Evolutionary conservation across 148 eudicot genomes (phyloP), one percentile per base, ranked within the genome.

Genomic region (Heliamphora exappendiculata): DNA sequence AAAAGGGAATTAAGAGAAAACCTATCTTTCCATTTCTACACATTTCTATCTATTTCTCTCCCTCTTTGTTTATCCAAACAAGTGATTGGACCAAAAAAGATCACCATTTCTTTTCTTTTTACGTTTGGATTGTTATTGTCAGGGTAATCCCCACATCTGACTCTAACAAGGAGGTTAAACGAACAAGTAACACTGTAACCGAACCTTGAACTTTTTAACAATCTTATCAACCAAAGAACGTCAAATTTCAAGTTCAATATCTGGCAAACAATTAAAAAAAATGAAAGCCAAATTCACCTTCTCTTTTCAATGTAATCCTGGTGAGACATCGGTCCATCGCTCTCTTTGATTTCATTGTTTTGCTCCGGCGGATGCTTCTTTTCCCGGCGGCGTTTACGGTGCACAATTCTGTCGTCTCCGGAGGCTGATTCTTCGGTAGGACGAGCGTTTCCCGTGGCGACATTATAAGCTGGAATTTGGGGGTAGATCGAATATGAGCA

Each of bases 241-340:
- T 4, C n/a, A 69, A 33, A 59, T 13, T 50, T 17, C 41, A 78
- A 41, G 37, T 5, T 53, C 7, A 42, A 7, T 22, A 60, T 37
- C 68, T 14, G 16, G 13, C 59, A 16, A 36, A 64, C 1, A 64
- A 20, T 24, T 26, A 65, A 75, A 37, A n/a, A 41, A 72, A 58
- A 55, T 3, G 2, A 42, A 72, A 58, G 17, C 58, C 5, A 41
- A 70, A 45, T 12, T 19, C 12, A 90, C 97, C 97, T 90, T 45
- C 66, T 83, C 67, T 81, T 82, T 44, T 81, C 75, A 33, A 92
- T 87, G 65, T 92, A 92, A 51, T 92, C 91, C 72, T 87, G 76
- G 76, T 92, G 97, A 78, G 97, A 89, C 89, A 92, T 87, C 39
- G 93, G 90, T 2, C 77, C 83, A 41, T 85, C 94, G 20, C 71